Conservation (phyloP, 768 basidiomycete genomes). For the Coprinopsis cinerea region DNA sequence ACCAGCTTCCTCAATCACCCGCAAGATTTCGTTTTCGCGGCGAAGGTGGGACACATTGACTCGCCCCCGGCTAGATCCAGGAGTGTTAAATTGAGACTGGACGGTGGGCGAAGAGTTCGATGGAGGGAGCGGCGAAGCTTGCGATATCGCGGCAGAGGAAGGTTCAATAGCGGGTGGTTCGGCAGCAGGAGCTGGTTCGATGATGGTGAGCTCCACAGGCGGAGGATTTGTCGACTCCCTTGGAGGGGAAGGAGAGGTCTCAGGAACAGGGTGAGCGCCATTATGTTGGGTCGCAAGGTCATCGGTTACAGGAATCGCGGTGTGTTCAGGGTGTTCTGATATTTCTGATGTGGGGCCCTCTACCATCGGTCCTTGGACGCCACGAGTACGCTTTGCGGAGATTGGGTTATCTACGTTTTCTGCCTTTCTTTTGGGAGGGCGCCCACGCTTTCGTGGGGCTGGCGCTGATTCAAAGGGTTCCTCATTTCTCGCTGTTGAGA, state of each 20-base stretch:
- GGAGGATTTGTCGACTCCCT: neutral
- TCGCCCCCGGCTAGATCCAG: constrained; percentile 22
- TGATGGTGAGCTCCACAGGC: neutral
- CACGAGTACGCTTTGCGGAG: neutral
- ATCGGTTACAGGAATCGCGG: too few species aligned
- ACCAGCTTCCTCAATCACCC: constrained; percentile 56
- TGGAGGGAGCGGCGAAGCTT: neutral
- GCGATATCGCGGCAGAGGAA: too few species aligned
- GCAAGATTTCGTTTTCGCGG: constrained; percentile 74
- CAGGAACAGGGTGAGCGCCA: neutral
- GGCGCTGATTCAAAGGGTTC: neutral
- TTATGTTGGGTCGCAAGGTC: neutral
- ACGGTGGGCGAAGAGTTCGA: neutral
- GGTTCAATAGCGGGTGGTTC: too few species aligned
- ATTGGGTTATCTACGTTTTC: neutral
- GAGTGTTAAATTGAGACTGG: neutral
- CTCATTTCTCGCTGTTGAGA: neutral
- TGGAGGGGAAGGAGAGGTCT: neutral
- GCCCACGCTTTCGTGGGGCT: constrained; percentile 30
- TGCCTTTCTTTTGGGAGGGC: constrained; percentile 22
- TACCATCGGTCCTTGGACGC: too few species aligned
- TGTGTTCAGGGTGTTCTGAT: too few species aligned
- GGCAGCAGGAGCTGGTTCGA: too few species aligned
- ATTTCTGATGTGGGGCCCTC: too few species aligned
- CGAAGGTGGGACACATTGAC: constrained; percentile 74